Evolutionary conservation across 129 eudicot genomes (phyloP).

Genomic region (Lactuca saligna): DNA sequence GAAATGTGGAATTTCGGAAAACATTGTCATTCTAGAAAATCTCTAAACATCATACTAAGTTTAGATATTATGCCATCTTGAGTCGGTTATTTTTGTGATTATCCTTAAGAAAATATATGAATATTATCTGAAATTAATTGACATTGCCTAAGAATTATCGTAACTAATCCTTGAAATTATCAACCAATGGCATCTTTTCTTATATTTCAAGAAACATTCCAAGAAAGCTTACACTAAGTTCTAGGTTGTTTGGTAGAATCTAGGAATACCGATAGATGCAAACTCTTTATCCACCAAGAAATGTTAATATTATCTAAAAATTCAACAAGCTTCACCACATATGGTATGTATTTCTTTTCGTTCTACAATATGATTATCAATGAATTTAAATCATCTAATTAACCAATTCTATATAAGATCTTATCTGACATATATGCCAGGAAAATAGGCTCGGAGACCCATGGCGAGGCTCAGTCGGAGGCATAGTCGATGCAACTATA

Average conservation of each 20-base stretch:
- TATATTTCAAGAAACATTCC: constrained; percentile 35
- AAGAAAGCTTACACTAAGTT: constrained; percentile 32
- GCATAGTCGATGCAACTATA: constrained; percentile 66
- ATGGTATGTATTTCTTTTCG: neutral
- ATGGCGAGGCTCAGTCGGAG: constrained; percentile 70
- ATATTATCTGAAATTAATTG: neutral
- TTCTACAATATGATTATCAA: neutral
- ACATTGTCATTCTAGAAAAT: too few relatives aligned
- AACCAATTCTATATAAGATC: neutral
- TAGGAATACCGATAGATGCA: constrained; percentile 5
- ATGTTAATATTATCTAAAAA: constrained; percentile 18
- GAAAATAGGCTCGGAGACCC: constrained; percentile 19
- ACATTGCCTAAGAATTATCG: constrained; percentile 13
- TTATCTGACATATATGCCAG: constrained; percentile 8
- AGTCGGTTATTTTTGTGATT: too few relatives aligned
- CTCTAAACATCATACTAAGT: too few relatives aligned
- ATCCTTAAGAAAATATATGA: neutral
- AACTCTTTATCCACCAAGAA: constrained; percentile 6
- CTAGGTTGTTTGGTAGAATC: constrained; percentile 31
- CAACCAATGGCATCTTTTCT: constrained; percentile 12
- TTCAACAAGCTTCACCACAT: neutral
- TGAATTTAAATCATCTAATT: too few relatives aligned
- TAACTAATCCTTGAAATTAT: constrained; percentile 33
- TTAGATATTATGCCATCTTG: too few relatives aligned
- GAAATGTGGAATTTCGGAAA: too few relatives aligned